Conservation (phyloP, 2,329 filamentous ascomycete species). For the Fusarium bactridioides region DNA sequence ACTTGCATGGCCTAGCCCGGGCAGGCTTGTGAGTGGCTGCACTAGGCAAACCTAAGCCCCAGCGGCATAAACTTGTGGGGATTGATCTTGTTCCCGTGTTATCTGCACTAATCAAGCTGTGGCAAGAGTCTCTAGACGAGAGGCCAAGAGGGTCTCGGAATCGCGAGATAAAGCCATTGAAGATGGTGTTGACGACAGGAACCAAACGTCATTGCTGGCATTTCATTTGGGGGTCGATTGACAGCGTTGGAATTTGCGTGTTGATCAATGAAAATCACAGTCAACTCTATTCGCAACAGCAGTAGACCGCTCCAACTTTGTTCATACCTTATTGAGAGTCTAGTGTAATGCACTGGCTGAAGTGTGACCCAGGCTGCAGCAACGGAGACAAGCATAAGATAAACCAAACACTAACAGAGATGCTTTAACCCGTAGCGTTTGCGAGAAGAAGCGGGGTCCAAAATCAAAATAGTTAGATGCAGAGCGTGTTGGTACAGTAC, state of each 20-base stretch:
- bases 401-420: constrained; percentile 1
- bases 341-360: constrained; percentile 13
- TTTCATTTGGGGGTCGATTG: neutral
- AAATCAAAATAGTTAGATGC: neutral
- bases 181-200: neutral
- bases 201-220: neutral
- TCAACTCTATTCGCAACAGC: constrained; percentile 18
- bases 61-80: constrained; percentile 16
- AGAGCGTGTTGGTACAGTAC: neutral
- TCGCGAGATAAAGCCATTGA: neutral
- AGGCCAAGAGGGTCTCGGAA: neutral
- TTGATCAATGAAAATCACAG: constrained; percentile 7
- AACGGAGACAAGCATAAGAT: neutral
- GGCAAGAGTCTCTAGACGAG: neutral
- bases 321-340: constrained; percentile 15
- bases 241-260: neutral
- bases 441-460: neutral
- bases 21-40: constrained; percentile 20
- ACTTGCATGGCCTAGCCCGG: constrained; percentile 24
- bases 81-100: constrained; percentile 33
- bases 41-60: constrained; percentile 17
- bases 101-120: constrained; percentile 22
- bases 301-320: constrained; percentile 23
- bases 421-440: neutral
- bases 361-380: neutral